A percentile compares a stretch with the other conserved stretches of the same genome.
Evolutionary conservation across 768 basidiomycete genomes (phyloP).

Genomic region (Tylopilus felleus): DNA sequence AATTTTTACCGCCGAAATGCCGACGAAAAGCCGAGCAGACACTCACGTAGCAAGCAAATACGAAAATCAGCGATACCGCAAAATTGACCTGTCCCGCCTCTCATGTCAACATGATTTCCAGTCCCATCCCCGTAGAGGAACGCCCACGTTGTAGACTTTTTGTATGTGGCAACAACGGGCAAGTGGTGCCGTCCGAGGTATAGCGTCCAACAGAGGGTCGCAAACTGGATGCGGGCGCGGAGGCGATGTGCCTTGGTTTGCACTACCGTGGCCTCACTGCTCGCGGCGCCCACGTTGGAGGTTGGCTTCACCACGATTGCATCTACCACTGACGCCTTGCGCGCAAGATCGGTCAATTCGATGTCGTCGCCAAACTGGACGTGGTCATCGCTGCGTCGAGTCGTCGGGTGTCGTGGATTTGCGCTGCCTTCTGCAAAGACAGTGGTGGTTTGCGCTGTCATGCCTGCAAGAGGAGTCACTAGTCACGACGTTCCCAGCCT

Average conservation of each 20-base stretch:
- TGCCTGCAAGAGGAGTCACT: neutral
- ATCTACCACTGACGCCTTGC: neutral
- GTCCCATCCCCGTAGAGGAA: neutral
- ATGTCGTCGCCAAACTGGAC: neutral
- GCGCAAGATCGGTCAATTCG: conserved; percentile 8
- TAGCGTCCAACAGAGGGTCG: conserved; percentile 19
- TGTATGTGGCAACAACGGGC: conserved; percentile 12
- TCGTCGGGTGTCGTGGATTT: conserved; percentile 7
- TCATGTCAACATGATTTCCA: neutral
- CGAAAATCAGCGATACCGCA: conserved; percentile 40
- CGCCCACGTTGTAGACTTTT: conserved; percentile 33
- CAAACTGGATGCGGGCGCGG: conserved; percentile 15
- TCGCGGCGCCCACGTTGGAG: neutral
- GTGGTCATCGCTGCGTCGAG: conserved; percentile 1
- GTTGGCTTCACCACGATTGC: neutral
- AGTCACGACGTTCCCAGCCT: too few species aligned
- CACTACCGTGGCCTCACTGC: too few species aligned
- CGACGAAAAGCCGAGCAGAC: neutral
- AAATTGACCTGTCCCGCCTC: conserved; percentile 34
- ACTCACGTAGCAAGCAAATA: conserved; percentile 38
- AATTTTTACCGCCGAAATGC: neutral
- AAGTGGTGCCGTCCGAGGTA: conserved; percentile 25
- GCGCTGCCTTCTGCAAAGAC: neutral
- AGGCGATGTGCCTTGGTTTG: conserved; percentile 22
- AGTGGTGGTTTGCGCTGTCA: conserved; percentile 8